Conservation (phyloP, 2,329 filamentous ascomycete species). For the Aspergillus novofumigatus region DNA sequence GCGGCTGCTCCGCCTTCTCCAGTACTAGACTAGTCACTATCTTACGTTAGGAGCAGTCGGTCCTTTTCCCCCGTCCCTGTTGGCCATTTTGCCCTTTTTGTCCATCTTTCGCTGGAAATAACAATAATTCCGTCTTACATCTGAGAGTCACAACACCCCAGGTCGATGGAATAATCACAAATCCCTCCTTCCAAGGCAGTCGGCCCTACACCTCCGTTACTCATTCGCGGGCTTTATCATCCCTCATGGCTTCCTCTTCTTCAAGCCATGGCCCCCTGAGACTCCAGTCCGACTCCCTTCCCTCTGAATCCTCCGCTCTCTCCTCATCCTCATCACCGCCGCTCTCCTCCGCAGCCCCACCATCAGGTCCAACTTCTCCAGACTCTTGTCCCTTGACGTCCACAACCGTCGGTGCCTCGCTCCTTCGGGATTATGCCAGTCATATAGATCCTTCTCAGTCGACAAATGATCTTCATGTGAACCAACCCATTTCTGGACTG, state of each 20-base stretch:
- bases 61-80: not conserved
- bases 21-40: not conserved
- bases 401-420: slow-evolving; percentile 32
- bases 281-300: slow-evolving; percentile 8
- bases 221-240: not conserved
- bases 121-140: not conserved
- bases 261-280: slow-evolving; percentile 14
- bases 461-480: slow-evolving; percentile 29
- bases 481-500: slow-evolving; percentile 16
- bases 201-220: not conserved
- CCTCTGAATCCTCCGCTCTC: slow-evolving; percentile 13
- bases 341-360: slow-evolving; percentile 21
- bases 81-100: not conserved
- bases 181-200: not conserved
- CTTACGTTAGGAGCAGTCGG: not conserved
- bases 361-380: slow-evolving; percentile 13
- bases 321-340: slow-evolving; percentile 18
- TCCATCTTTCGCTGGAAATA: not conserved
- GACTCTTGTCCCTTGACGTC: slow-evolving; percentile 18
- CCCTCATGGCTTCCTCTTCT: slow-evolving; percentile 18
- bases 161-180: not conserved
- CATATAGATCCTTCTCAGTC: slow-evolving; percentile 42
- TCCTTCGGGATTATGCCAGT: slow-evolving; percentile 42
- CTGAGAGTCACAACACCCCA: not conserved
- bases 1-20: not conserved